These are phyloP conservation scores for Sinapis alba DNA, from an alignment of 441 rosid species.

Conservation along the genomic window DNA sequence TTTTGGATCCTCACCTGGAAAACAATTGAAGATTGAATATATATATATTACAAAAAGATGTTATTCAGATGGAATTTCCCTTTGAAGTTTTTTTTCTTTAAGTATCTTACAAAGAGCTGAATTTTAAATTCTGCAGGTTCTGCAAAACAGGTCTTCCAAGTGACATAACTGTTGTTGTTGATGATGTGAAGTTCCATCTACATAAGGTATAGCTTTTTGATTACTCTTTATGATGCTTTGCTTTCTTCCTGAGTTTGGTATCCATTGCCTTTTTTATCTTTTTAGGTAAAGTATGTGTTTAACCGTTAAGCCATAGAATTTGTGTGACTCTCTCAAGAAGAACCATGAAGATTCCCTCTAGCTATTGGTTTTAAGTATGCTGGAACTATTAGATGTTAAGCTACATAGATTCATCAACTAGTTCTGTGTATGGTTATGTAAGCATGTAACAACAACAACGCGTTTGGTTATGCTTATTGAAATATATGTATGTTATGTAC, in stretches of 20 bases:
- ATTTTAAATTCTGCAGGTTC: conserved; percentile 56
- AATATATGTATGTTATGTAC: not conserved
- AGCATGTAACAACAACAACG: not conserved
- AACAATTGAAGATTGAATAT: not conserved
- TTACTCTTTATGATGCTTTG: conserved; percentile 19
- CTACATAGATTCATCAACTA: conserved; percentile 2
- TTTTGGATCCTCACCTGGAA: not conserved
- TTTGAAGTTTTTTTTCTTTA: not conserved
- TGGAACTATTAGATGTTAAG: not conserved
- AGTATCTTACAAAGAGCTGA: not conserved
- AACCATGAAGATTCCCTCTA: not conserved
- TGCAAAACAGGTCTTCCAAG: conserved; percentile 75
- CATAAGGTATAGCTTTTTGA: conserved; percentile 65
- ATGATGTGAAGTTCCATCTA: conserved; percentile 74
- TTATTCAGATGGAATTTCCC: not conserved
- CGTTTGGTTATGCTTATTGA: not conserved
- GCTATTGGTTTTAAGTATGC: not conserved
- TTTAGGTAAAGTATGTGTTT: conserved; percentile 1
- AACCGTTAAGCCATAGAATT: not conserved
- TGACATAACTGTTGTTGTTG: conserved; percentile 72
- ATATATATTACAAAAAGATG: not conserved
- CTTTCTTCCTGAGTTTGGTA: conserved; percentile 22
- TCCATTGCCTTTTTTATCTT: not conserved
- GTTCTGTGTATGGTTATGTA: not conserved
- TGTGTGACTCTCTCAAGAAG: not conserved